Percentiles rank a stretch among this genome's conserved stretches.
Evolutionary conservation across 495 filamentous ascomycete genomes (phyloP).

Genomic region (Neurospora tetrasperma): DNA sequence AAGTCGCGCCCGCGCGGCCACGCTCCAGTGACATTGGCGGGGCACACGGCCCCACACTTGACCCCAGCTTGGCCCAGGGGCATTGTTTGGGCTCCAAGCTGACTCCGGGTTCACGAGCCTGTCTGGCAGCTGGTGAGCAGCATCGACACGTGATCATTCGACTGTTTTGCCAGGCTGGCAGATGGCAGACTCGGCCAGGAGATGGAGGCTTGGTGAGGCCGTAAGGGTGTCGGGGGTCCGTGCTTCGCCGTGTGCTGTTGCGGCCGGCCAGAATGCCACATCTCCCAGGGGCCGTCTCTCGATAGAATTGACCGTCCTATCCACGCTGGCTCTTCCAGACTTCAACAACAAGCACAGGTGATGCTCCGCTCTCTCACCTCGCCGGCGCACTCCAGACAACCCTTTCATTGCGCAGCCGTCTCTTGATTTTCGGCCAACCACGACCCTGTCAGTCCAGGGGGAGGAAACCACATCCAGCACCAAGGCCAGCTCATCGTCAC

Average conservation of each 20-base stretch:
- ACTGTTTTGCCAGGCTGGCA: conserved; percentile 3
- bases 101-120: background rate
- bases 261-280: conserved; percentile 25
- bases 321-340: conserved; percentile 15
- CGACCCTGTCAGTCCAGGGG: conserved; percentile 4
- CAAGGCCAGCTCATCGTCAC: background rate
- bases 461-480: background rate
- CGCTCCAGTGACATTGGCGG: conserved; percentile 13
- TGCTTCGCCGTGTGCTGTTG: background rate
- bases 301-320: conserved; percentile 19
- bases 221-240: background rate
- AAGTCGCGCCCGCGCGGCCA: conserved; percentile 2
- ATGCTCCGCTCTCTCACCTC: conserved; percentile 17
- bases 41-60: conserved; percentile 10
- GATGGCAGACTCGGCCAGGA: conserved; percentile 7
- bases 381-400: conserved; percentile 10
- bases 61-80: background rate
- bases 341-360: conserved; percentile 14
- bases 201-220: background rate
- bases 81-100: background rate
- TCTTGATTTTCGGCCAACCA: conserved; percentile 3
- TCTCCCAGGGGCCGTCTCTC: conserved; percentile 21
- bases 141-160: conserved; percentile 13
- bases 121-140: background rate
- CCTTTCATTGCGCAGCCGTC: conserved; percentile 4